Conservation (phyloP, 495 filamentous ascomycete genomes). For the Bombardia bombarda region DNA sequence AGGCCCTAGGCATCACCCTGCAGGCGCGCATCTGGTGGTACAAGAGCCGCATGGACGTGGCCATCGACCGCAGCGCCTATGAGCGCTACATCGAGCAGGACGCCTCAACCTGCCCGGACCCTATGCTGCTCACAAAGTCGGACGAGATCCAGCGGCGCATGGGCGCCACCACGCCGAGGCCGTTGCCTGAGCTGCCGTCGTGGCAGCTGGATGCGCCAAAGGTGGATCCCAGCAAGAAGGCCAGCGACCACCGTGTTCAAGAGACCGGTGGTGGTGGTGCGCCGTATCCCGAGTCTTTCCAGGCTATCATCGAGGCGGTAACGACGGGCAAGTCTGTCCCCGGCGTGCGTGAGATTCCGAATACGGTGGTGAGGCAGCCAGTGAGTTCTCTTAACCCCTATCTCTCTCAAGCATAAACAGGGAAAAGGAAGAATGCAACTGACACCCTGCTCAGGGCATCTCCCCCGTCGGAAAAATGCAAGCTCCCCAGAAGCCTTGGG, state of each 20-base stretch:
- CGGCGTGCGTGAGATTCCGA: constrained; percentile 83
- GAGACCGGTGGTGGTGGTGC: constrained; percentile 31
- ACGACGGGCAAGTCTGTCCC: constrained; percentile 76
- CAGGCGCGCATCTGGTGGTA: constrained; percentile 39
- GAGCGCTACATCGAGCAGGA: constrained; percentile 15
- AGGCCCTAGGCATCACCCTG: constrained; percentile 25
- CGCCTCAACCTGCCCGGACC: constrained; percentile 5
- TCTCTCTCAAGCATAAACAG: neutral
- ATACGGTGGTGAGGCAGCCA: constrained; percentile 61
- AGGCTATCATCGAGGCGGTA: constrained; percentile 83
- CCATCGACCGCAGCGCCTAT: constrained; percentile 29
- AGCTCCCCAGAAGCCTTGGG: constrained; percentile 30
- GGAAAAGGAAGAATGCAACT: no score
- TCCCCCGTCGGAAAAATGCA: constrained; percentile 26
- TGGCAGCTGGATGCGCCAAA: constrained; percentile 38
- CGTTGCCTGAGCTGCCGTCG: constrained; percentile 18
- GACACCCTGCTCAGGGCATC: no score
- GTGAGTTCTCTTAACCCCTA: constrained; percentile 11
- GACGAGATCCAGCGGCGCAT: constrained; percentile 19
- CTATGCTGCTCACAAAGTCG: constrained; percentile 17
- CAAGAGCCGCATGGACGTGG: constrained; percentile 24
- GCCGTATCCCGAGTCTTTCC: constrained; percentile 79
- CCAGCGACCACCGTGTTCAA: constrained; percentile 12
- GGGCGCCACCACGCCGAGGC: neutral
- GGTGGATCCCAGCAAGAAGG: constrained; percentile 30